These are phyloP conservation scores for Coemansia sp. DNA, from an alignment of 192 early-diverging fungal species.

Conservation along the genomic window DNA sequence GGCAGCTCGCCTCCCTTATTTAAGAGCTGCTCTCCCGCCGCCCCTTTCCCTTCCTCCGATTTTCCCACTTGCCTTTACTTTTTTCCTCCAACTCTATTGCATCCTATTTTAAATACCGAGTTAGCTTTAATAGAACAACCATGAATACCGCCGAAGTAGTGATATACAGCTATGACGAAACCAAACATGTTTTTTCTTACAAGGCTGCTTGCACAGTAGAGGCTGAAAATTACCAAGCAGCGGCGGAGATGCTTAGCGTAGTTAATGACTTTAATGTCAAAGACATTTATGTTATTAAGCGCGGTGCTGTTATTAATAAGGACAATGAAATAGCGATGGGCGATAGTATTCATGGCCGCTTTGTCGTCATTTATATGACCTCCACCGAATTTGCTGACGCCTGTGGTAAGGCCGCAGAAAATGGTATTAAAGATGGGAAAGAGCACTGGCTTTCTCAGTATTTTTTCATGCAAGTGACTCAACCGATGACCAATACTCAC, in stretches of 20 bases:
- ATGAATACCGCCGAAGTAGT: background rate
- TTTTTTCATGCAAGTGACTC: background rate
- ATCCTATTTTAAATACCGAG: background rate
- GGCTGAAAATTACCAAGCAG: background rate
- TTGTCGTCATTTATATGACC: background rate
- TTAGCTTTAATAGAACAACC: background rate
- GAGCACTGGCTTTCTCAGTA: background rate
- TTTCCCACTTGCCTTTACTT: background rate
- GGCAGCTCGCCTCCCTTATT: background rate
- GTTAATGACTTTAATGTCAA: background rate
- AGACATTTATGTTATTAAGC: background rate
- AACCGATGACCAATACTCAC: background rate
- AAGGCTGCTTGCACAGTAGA: background rate
- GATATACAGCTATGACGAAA: background rate
- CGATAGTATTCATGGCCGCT: background rate
- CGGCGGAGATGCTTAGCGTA: background rate
- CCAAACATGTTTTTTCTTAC: background rate
- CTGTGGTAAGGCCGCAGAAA: background rate
- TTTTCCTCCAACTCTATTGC: background rate
- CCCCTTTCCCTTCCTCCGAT: background rate
- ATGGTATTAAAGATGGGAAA: background rate
- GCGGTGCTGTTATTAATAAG: background rate
- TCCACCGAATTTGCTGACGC: background rate
- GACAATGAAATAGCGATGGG: background rate
- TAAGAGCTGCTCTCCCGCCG: background rate